A percentile compares a stretch with the other conserved stretches of the same genome.
Evolutionary conservation across 176 grass and related monocot genomes (phyloP).

Genomic region (Aegilops longissima): DNA sequence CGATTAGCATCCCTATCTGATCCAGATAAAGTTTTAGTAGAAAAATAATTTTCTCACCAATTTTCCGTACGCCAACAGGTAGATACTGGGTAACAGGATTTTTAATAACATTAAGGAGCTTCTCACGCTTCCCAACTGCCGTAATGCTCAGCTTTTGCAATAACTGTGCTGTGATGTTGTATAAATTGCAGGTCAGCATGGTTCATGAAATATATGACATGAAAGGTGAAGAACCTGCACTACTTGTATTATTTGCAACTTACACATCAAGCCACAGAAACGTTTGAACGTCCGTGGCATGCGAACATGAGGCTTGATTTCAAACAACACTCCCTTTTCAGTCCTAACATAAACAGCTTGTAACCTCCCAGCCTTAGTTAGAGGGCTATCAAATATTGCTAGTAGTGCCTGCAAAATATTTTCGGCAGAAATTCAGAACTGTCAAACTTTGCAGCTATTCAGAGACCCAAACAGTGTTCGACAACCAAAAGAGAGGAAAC

Average conservation of each 20-base stretch:
- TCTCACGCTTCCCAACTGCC: constrained; percentile 85
- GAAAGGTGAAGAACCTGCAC: background rate
- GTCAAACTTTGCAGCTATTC: background rate
- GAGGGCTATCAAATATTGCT: constrained; percentile 95
- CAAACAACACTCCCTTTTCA: constrained; percentile 90
- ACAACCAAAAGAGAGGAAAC: background rate
- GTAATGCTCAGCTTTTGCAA: constrained; percentile 96
- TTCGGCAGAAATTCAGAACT: background rate
- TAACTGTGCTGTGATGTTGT: constrained; percentile 68
- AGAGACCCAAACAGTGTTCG: background rate
- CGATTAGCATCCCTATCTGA: constrained; percentile 15
- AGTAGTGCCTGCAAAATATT: constrained; percentile 68
- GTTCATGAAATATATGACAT: background rate
- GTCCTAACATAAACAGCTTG: constrained; percentile 95
- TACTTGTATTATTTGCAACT: constrained; percentile 32
- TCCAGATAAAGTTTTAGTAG: constrained; percentile 1
- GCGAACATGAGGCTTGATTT: constrained; percentile 95
- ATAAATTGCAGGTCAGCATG: constrained; percentile 21
- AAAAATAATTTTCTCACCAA: constrained; percentile 53
- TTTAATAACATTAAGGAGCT: constrained; percentile 96
- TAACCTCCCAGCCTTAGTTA: constrained; percentile 90
- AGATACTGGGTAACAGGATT: constrained; percentile 88
- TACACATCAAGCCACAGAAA: constrained; percentile 93
- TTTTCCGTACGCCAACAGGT: constrained; percentile 74
- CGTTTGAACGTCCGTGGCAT: constrained; percentile 89